phyloP scores from a whole-genome alignment of 352 stramenopile species.

The Globisporangium iwayamae region DNA sequence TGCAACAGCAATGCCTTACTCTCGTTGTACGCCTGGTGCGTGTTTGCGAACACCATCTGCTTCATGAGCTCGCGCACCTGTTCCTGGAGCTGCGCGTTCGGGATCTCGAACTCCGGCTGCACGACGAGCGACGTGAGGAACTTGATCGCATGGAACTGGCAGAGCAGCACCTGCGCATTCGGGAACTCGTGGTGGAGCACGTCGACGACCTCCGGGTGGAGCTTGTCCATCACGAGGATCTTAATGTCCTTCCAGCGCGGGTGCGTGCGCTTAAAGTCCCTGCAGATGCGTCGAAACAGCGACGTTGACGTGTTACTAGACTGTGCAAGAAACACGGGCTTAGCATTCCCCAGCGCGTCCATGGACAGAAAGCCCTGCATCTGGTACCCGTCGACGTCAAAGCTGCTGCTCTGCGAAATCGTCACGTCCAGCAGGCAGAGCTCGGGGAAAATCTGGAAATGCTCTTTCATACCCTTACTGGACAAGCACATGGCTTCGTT shows the following conservation, averaged over 20 bases:
- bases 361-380: conserved; percentile 68
- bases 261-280: conserved; percentile 75
- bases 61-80: conserved; percentile 47
- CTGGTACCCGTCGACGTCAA: conserved; percentile 39
- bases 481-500: conserved; percentile 71
- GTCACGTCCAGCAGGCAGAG: conserved; percentile 54
- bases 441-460: conserved; percentile 61
- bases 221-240: conserved; percentile 60
- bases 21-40: conserved; percentile 48
- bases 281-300: conserved; percentile 55
- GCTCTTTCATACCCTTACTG: conserved; percentile 72
- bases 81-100: conserved; percentile 35
- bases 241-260: conserved; percentile 58
- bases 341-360: conserved; percentile 62
- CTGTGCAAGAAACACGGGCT: conserved; percentile 56
- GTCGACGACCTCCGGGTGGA: conserved; percentile 50
- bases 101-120: conserved; percentile 38
- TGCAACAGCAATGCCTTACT: conserved; percentile 39
- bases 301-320: conserved; percentile 45
- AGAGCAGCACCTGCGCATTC: conserved; percentile 48
- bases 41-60: conserved; percentile 58
- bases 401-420: conserved; percentile 18
- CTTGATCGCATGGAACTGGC: conserved; percentile 73
- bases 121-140: conserved; percentile 46
- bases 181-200: conserved; percentile 59